Percentiles rank a stretch among this genome's conserved stretches.
These are phyloP conservation scores for Trichophyton schoenleinii DNA, from an alignment of 2,329 filamentous ascomycete species.

Conservation along the genomic window DNA sequence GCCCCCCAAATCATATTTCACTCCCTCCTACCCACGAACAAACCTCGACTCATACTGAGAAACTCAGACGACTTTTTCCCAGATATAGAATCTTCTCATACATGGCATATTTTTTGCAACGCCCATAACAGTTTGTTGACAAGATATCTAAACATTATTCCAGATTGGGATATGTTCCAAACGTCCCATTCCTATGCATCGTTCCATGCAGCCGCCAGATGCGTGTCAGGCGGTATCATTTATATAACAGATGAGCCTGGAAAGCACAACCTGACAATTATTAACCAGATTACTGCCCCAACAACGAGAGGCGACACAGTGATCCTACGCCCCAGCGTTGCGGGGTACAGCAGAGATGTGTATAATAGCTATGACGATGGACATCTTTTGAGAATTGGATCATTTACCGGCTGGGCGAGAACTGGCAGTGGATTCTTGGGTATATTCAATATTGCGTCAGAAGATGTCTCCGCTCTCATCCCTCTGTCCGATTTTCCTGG, in stretches of 20 bases:
- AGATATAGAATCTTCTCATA: constrained; percentile 62
- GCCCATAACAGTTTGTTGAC: constrained; percentile 78
- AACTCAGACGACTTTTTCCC: constrained; percentile 92
- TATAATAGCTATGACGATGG: constrained; percentile 67
- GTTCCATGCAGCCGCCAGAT: constrained; percentile 83
- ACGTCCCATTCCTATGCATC: constrained; percentile 56
- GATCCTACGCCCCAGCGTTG: constrained; percentile 62
- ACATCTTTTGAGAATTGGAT: constrained; percentile 61
- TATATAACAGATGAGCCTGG: constrained; percentile 89
- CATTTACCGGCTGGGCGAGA: constrained; percentile 56
- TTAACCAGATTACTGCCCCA: constrained; percentile 66
- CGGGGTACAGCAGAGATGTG: constrained; percentile 59
- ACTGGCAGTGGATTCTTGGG: constrained; percentile 68
- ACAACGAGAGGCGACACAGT: constrained; percentile 62
- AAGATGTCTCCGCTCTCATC: constrained; percentile 54
- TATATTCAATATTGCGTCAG: constrained; percentile 65
- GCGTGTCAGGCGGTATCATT: constrained; percentile 79
- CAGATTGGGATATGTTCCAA: constrained; percentile 72
- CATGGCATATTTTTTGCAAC: constrained; percentile 93
- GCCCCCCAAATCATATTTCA: constrained; percentile 76
- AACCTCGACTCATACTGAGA: constrained; percentile 60
- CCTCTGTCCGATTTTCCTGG: constrained; percentile 63
- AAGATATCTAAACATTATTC: constrained; percentile 71
- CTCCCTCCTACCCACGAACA: constrained; percentile 64
- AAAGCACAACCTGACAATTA: constrained; percentile 60